These are phyloP conservation scores for Xylaria sp. DNA, from an alignment of 2,329 filamentous ascomycete genomes.

Conservation along the genomic window DNA sequence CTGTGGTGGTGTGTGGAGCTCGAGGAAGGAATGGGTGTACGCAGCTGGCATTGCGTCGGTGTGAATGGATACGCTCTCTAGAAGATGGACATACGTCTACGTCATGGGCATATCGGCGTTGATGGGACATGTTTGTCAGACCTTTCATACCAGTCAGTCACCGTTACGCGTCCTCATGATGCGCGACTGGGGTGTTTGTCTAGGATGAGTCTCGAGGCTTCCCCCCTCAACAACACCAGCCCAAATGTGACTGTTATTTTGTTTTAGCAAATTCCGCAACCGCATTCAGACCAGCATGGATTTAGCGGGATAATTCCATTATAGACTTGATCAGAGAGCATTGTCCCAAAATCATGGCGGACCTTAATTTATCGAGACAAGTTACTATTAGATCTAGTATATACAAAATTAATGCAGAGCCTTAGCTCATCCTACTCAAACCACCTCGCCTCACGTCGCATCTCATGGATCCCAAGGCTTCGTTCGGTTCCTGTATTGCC, in stretches of 20 bases:
- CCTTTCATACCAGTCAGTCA: conserved; percentile 2
- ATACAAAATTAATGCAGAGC: conserved; percentile 7
- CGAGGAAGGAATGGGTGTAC: conserved; percentile 75
- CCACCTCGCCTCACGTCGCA: conserved; percentile 1
- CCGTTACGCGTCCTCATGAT: not conserved
- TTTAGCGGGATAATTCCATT: conserved; percentile 1
- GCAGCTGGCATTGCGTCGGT: conserved; percentile 69
- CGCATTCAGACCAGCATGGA: conserved; percentile 1
- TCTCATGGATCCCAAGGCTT: not conserved
- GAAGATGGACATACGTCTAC: conserved; percentile 20
- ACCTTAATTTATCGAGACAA: not conserved
- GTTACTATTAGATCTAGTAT: conserved; percentile 1
- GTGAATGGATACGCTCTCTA: conserved; percentile 61
- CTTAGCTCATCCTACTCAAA: not conserved
- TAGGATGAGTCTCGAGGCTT: not conserved
- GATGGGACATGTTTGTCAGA: not conserved
- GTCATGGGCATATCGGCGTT: conserved; percentile 8
- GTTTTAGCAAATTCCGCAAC: not conserved
- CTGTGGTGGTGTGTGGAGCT: conserved; percentile 98
- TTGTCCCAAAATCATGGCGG: conserved; percentile 5
- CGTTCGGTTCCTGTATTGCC: no score
- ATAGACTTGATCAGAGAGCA: not conserved
- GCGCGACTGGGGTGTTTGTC: not conserved
- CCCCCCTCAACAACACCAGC: not conserved
- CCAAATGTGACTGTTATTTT: conserved; percentile 2